A percentile compares a stretch with the other conserved stretches of the same genome.
Evolutionary conservation across 2,329 filamentous ascomycete species (phyloP).

Genomic region (Stromatinia cepivora): DNA sequence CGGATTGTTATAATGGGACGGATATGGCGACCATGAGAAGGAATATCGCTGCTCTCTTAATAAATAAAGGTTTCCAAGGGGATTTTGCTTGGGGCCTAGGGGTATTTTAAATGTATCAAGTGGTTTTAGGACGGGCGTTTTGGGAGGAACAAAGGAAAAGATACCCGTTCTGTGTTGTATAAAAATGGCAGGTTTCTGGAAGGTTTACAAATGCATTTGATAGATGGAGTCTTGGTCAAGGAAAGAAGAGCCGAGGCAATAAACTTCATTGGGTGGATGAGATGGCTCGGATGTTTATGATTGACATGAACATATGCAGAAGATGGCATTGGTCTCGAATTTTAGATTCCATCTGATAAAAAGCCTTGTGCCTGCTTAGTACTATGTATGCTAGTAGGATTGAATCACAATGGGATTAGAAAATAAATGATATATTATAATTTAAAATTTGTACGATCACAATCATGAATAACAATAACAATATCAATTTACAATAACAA

Average conservation of each 20-base stretch:
- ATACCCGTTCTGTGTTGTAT: conserved; percentile 31
- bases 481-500: not conserved
- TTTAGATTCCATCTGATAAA: conserved; percentile 10
- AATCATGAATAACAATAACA: not conserved
- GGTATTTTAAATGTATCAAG: conserved; percentile 22
- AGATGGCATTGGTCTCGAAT: not conserved
- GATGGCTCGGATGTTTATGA: not conserved
- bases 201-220: conserved; percentile 11
- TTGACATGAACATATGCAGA: conserved; percentile 1
- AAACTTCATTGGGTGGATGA: not conserved
- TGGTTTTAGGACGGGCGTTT: conserved; percentile 28
- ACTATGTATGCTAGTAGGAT: no score
- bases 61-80: conserved; percentile 66
- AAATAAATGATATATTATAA: not conserved
- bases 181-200: conserved; percentile 5
- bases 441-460: not conserved
- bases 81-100: conserved; percentile 49
- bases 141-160: conserved; percentile 25
- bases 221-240: conserved; percentile 6
- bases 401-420: not conserved
- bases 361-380: conserved; percentile 1
- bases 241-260: not conserved
- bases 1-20: conserved; percentile 48
- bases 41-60: conserved; percentile 62
- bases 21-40: conserved; percentile 62